Evolutionary conservation across 805 yeast species (phyloP), one percentile per base, ranked within the genome.

Genomic region (Starmerella bombicola): DNA sequence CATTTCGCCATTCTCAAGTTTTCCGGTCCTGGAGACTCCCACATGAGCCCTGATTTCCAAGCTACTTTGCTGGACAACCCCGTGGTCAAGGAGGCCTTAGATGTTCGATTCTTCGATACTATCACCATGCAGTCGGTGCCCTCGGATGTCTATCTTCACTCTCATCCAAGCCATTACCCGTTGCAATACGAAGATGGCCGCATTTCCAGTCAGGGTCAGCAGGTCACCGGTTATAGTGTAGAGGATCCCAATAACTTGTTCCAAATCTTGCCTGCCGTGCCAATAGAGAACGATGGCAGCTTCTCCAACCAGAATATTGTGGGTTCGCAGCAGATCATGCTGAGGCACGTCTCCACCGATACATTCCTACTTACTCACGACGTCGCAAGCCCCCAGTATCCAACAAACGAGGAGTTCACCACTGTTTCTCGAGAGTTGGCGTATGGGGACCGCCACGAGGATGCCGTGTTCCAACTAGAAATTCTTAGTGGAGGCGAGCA

Each of bases 161-260:
- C 97, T 0, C 98, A 91, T 57, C 66, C 69, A 15, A 93, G 81
- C 57, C 60, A 70, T 10, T 91, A 78, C 58, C 98, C 98, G 13
- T 84, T 76, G 49, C 78, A 95, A 59, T 91, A 91, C 58, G 95
- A 82, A 37, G 96, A 91, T 59, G 97, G 97, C 8, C 78, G 98
- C 64, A 69, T 91, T 37, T 97, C 97, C 3, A 82, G 95, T 2
- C 70, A 72, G 47, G 97, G 91, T 63, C 96, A 86, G 60, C 99
- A 91, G 62, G 70, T 91, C 37, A 91, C 98, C 21, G 82, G 91
- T 5, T 91, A 91, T 59, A 82, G 86, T 16, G 17, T 16, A 4
- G 83, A 83, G 57, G 97, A 91, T 59, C 63, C 69, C 39, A 88
- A 91, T 62, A 91, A 88, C 59, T 74, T 80, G 40, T 86, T 95